Conservation (phyloP, 202 grass and related monocot genomes). For the Carex arenaria region DNA sequence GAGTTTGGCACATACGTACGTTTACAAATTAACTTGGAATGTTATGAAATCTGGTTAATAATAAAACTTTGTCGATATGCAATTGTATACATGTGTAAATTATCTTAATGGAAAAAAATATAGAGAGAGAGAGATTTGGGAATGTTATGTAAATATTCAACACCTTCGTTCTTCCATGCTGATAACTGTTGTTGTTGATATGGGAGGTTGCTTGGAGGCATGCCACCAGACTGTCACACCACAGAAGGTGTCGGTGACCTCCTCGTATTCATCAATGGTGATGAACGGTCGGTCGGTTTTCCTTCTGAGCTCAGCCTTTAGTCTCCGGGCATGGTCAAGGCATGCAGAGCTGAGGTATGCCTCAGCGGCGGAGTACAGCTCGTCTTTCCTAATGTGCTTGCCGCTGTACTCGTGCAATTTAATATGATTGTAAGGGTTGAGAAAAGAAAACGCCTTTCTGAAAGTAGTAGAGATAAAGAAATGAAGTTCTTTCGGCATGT, state of each 20-base stretch:
- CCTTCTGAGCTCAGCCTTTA: constrained; percentile 19
- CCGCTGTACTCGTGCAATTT: neutral
- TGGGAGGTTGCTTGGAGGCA: neutral
- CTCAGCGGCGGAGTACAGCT: constrained; percentile 9
- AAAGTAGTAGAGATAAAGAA: neutral
- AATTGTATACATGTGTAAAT: neutral
- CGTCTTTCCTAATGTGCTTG: neutral
- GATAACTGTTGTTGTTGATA: neutral
- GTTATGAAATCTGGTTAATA: too few species aligned
- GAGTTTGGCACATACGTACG: neutral
- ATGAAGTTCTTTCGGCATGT: neutral
- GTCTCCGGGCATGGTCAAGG: neutral
- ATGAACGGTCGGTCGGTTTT: neutral
- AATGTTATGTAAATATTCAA: neutral
- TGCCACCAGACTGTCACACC: constrained; percentile 12
- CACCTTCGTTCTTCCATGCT: neutral
- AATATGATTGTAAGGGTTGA: constrained; percentile 5
- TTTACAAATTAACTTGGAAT: neutral
- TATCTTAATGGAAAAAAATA: neutral
- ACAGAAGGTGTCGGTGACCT: neutral
- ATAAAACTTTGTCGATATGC: neutral
- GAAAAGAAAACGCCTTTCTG: neutral
- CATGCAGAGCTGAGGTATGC: constrained; percentile 8
- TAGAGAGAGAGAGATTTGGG: neutral
- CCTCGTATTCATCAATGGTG: constrained; percentile 4